Conservation (phyloP, 2,329 filamentous ascomycete genomes). For the Apiospora kogelbergensis region DNA sequence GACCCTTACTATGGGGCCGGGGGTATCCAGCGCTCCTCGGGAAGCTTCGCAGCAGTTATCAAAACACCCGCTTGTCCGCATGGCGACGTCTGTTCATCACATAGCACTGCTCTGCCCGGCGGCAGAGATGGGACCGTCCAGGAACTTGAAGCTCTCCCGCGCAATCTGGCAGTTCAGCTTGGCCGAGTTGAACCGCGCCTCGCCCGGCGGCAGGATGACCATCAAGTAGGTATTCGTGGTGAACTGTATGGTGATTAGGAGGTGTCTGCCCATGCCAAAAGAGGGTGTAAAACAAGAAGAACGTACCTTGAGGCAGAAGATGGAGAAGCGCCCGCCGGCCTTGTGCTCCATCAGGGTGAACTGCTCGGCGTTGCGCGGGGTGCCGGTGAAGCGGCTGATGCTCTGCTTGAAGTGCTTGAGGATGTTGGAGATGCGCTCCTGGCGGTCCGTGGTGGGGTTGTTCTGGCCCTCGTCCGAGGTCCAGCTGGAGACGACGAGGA, state of each 20-base stretch:
- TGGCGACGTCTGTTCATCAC: background rate
- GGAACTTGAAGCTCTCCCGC: slow-evolving; percentile 73
- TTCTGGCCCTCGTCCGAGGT: slow-evolving; percentile 70
- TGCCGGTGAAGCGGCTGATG: slow-evolving; percentile 72
- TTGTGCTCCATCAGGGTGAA: slow-evolving; percentile 82
- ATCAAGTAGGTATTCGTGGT: slow-evolving; percentile 98
- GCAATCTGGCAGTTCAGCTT: slow-evolving; percentile 89
- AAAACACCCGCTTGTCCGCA: background rate
- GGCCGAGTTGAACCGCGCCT: slow-evolving; percentile 87
- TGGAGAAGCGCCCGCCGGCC: slow-evolving; percentile 75
- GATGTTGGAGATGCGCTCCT: slow-evolving; percentile 93
- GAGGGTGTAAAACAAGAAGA: too few species aligned
- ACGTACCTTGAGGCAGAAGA: slow-evolving; percentile 76
- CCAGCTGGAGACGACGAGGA: slow-evolving; percentile 93
- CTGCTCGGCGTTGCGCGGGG: slow-evolving; percentile 78
- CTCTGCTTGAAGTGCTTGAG: slow-evolving; percentile 98
- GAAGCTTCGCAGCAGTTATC: background rate
- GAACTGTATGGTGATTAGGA: slow-evolving; percentile 45
- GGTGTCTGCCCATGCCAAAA: background rate
- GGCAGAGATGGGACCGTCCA: slow-evolving; percentile 50
- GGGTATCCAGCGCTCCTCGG: background rate
- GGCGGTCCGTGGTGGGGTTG: slow-evolving; percentile 90
- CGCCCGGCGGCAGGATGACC: slow-evolving; percentile 85
- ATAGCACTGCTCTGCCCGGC: slow-evolving; percentile 6
- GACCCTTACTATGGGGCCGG: background rate